phyloP scores from a whole-genome alignment of 805 yeast genomes.

The Cyberlindnera veronae region DNA sequence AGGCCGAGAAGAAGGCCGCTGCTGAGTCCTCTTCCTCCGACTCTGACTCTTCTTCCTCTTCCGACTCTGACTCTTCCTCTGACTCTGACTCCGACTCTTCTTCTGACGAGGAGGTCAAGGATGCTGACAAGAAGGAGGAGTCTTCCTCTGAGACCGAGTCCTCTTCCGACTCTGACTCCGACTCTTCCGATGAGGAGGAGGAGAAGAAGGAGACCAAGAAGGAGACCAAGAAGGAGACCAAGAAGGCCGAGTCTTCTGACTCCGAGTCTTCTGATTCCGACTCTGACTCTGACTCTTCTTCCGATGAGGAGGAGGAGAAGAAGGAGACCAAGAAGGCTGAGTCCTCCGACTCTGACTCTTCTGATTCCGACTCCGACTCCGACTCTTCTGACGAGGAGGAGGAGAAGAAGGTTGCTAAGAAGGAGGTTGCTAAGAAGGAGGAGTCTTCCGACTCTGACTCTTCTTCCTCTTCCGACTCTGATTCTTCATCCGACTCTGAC shows the following conservation, averaged over 20 bases:
- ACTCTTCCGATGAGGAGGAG: constrained; percentile 24
- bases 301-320: constrained; percentile 16
- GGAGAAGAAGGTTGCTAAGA: constrained; percentile 16
- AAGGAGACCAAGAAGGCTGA: constrained; percentile 23
- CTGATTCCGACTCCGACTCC: no score
- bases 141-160: constrained; percentile 7
- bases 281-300: constrained; percentile 20
- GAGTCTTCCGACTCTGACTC: constrained; percentile 22
- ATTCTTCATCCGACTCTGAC: constrained; percentile 28
- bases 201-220: constrained; percentile 16
- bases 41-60: constrained; percentile 19
- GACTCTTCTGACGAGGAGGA: no score
- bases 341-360: constrained; percentile 22
- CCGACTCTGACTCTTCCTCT: constrained; percentile 22
- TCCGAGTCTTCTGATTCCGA: constrained; percentile 6
- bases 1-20: constrained; percentile 5
- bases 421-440: constrained; percentile 9
- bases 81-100: constrained; percentile 27
- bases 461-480: constrained; percentile 17
- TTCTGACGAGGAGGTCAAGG: constrained; percentile 13
- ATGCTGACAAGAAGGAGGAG: constrained; percentile 9
- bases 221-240: constrained; percentile 9
- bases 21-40: constrained; percentile 18
- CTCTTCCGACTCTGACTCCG: constrained; percentile 17
- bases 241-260: constrained; percentile 22